A percentile compares a stretch with the other conserved stretches of the same genome.
These are phyloP conservation scores for Endotrypanum monterogeii DNA, from an alignment of 208 protist species.

Conservation along the genomic window DNA sequence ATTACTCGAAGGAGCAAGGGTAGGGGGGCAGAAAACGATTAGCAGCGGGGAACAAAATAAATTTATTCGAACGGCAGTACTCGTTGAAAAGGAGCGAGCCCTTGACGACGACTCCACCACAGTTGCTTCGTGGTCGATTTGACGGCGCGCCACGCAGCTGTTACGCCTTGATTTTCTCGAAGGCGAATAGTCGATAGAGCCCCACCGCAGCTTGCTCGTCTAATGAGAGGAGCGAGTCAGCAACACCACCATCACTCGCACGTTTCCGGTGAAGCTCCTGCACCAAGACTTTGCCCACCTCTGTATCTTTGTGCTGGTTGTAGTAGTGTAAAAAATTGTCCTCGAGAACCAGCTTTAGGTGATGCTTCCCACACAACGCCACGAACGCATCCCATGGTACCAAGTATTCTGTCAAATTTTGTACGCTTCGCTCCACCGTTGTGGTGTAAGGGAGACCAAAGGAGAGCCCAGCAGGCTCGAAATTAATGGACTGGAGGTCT, in stretches of 20 bases:
- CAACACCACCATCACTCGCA: conserved; percentile 23
- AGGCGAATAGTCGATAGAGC: conserved; percentile 70
- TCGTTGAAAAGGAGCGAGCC: not conserved
- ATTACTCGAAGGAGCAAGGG: too few relatives aligned
- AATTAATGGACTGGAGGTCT: conserved; percentile 15
- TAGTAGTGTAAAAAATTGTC: conserved; percentile 53
- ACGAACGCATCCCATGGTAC: conserved; percentile 72
- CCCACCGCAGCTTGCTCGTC: conserved; percentile 48
- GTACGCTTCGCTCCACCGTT: conserved; percentile 68
- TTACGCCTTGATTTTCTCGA: conserved; percentile 42
- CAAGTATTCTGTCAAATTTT: conserved; percentile 67
- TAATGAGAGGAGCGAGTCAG: conserved; percentile 28
- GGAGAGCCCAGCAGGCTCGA: conserved; percentile 7
- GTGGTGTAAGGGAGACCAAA: conserved; percentile 69
- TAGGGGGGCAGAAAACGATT: too few relatives aligned
- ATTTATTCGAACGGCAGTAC: too few relatives aligned
- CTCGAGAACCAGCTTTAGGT: conserved; percentile 42
- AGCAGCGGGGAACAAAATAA: too few relatives aligned
- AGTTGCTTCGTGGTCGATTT: too few relatives aligned
- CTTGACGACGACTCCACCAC: too few relatives aligned
- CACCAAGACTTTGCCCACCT: conserved; percentile 35
- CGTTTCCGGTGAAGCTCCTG: conserved; percentile 22
- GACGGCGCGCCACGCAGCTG: not conserved
- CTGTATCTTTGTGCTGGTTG: conserved; percentile 40
- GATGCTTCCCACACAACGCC: conserved; percentile 37